These are phyloP conservation scores for Nigrospora sphaerica DNA, from an alignment of 2,329 filamentous ascomycete genomes.

Conservation along the genomic window DNA sequence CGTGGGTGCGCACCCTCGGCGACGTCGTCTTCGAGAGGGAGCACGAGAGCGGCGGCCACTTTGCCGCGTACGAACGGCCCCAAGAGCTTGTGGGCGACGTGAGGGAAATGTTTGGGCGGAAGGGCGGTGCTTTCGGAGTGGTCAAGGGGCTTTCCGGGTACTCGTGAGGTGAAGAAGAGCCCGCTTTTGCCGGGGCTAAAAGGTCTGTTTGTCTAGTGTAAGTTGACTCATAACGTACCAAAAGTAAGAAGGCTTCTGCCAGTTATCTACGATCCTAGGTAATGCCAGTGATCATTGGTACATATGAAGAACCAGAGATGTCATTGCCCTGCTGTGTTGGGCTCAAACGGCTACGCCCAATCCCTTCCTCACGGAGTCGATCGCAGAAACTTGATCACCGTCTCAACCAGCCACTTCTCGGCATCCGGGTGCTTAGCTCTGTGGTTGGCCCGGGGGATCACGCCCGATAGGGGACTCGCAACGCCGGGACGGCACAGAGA, in stretches of 20 bases:
- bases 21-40: conserved; percentile 49
- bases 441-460: background rate
- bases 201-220: no score
- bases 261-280: no score
- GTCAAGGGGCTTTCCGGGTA: conserved; percentile 20
- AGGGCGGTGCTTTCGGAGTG: conserved; percentile 34
- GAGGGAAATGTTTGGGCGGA: conserved; percentile 49
- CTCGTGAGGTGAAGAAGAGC: no score
- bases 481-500: background rate
- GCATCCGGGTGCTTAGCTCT: background rate
- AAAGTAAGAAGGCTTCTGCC: no score
- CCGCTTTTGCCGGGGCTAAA: no score
- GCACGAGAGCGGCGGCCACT: conserved; percentile 50
- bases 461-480: background rate
- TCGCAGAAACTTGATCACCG: background rate
- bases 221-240: no score
- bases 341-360: no score
- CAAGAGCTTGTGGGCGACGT: conserved; percentile 45
- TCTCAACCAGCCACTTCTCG: conserved; percentile 1
- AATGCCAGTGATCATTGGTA: no score
- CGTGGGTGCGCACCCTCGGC: conserved; percentile 53
- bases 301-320: no score
- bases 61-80: conserved; percentile 53
- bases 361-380: background rate
- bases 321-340: no score